A percentile compares a stretch with the other conserved stretches of the same genome.
Evolutionary conservation across 2,329 filamentous ascomycete genomes (phyloP).

Genomic region (Aotearoamyces nothofagi): DNA sequence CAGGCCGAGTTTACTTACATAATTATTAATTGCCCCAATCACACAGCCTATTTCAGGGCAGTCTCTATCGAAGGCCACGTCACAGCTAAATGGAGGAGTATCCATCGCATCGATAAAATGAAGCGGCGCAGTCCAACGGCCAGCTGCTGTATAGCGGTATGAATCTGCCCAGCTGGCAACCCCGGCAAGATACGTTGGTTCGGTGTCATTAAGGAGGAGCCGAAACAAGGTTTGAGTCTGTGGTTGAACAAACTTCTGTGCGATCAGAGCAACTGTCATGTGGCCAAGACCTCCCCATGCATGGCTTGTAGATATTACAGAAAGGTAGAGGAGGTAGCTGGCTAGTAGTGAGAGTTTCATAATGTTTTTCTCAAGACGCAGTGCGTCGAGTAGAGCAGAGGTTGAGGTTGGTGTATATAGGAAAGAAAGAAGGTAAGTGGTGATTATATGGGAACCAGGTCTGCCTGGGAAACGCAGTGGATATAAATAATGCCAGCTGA

Average conservation of each 20-base stretch:
- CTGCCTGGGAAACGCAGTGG: too few species aligned
- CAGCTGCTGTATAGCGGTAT: slow-evolving; percentile 42
- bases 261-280: slow-evolving; percentile 45
- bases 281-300: slow-evolving; percentile 32
- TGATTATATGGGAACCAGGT: too few species aligned
- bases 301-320: not conserved
- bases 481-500: too few species aligned
- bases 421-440: too few species aligned
- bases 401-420: too few species aligned
- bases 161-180: slow-evolving; percentile 55
- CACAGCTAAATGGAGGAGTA: slow-evolving; percentile 36
- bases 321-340: not conserved
- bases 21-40: slow-evolving; percentile 26
- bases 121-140: slow-evolving; percentile 36
- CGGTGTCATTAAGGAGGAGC: slow-evolving; percentile 35
- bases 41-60: slow-evolving; percentile 48
- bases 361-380: too few species aligned
- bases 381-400: too few species aligned
- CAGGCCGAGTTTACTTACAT: slow-evolving; percentile 17
- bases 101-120: slow-evolving; percentile 55
- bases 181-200: slow-evolving; percentile 41
- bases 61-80: slow-evolving; percentile 28
- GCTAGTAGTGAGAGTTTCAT: slow-evolving; percentile 1
- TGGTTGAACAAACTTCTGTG: slow-evolving; percentile 40
- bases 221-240: slow-evolving; percentile 40